phyloP scores from a whole-genome alignment of 225 moss, liverwort and hornwort genomes.

The Physcomitrellopsis africana region DNA sequence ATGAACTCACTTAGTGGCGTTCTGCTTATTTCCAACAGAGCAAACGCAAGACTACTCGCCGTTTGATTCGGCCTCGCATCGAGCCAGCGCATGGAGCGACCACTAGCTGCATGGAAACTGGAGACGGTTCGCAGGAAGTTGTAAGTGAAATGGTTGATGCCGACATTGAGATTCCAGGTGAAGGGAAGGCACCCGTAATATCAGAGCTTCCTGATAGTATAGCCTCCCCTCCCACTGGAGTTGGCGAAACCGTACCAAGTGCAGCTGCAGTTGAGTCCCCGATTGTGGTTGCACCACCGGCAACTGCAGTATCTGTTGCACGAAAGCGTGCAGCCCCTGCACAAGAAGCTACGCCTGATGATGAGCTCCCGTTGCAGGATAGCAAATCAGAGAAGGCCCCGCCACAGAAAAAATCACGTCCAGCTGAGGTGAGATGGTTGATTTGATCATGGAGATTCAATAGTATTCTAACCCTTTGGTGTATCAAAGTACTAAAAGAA shows the following conservation, averaged over 20 bases:
- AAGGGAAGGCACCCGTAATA: constrained; percentile 42
- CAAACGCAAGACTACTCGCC: constrained; percentile 82
- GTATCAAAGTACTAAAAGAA: background rate
- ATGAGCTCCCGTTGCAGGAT: constrained; percentile 43
- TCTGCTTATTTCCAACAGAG: constrained; percentile 44
- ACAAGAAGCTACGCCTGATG: constrained; percentile 51
- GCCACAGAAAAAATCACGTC: constrained; percentile 72
- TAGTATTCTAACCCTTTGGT: background rate
- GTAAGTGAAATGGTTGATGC: constrained; percentile 56
- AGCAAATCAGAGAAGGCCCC: constrained; percentile 70
- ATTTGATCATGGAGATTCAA: background rate
- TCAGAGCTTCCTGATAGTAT: constrained; percentile 51
- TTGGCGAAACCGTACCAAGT: constrained; percentile 34
- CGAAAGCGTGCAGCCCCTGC: constrained; percentile 68
- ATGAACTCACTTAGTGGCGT: constrained; percentile 8
- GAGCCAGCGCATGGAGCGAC: constrained; percentile 68
- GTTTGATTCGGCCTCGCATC: constrained; percentile 87
- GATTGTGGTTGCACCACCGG: constrained; percentile 37
- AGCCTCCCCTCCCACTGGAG: constrained; percentile 32
- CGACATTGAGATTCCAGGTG: constrained; percentile 60
- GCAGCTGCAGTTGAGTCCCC: constrained; percentile 45
- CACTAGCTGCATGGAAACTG: constrained; percentile 55
- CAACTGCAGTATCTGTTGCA: constrained; percentile 44
- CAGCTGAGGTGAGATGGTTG: constrained; percentile 51
- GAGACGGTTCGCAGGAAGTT: constrained; percentile 66